Evolutionary conservation across 2,329 filamentous ascomycete species (phyloP), one percentile per base, ranked within the genome.

Genomic region (Paradendryphiella salina): DNA sequence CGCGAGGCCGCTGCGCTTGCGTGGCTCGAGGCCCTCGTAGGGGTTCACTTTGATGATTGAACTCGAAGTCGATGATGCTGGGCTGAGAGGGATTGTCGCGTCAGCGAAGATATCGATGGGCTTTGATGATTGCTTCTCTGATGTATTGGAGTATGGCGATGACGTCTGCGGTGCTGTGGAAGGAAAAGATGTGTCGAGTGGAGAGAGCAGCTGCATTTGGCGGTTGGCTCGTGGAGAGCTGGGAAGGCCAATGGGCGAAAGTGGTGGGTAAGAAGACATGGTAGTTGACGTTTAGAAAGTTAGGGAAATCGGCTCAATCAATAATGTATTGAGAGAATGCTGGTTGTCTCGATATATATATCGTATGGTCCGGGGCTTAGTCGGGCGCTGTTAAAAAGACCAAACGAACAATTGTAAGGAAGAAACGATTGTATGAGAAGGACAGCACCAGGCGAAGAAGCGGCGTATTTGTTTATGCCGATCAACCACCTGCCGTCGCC

Each of bases 1-100:
- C 9, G 63, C 69, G 5, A 72, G 54, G 9, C 54, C 63, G 32
- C 50, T 71, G 43, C 69, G 62, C 49, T 64, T 65, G 11, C 67
- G 61, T 15, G 66, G 67, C 6, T 50, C 49, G 11, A 71, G 60
- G 8, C 67, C 68, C 0, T 63, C 62, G 32, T 65, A 65, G 1
- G 63, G 56, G 11, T 47, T 44, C 23, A 65, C 60, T 29, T 52
- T 55, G 39, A 14, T 41, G 5, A 26, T 38, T n/a, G 50, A 53
- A 37, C 45, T 57, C 7, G 63, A 56, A 2, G 57, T 51, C 0
- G 67, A 61, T 0, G 67, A 61, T 2, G 51, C 35, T 0, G 69
- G 69, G 52, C 65, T 69, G 13, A 71, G 62, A 1, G 69, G 69
- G 36, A 72, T 69, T 1, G 65, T 71, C 1, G 69, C 69, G 34